phyloP scores from a whole-genome alignment of 257 asterid genomes.

The Marsdenia floribunda region DNA sequence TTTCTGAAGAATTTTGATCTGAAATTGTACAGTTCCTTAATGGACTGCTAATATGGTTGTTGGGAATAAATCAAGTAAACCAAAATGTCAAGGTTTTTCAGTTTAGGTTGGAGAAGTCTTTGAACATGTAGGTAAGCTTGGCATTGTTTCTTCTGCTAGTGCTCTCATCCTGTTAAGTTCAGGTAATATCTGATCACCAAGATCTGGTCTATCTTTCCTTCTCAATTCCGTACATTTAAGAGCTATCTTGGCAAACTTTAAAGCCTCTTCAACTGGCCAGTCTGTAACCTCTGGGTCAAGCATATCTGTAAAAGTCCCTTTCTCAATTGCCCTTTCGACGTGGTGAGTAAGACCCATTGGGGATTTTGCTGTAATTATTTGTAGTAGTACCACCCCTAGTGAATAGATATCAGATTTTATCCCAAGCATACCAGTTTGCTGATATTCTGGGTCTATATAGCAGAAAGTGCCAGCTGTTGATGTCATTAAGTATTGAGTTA shows the following conservation, averaged over 20 bases:
- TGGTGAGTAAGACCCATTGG: constrained; percentile 93
- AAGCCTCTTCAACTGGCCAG: constrained; percentile 80
- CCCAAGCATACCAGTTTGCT: constrained; percentile 91
- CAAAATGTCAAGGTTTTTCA: constrained; percentile 28
- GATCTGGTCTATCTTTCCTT: constrained; percentile 82
- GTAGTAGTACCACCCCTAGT: constrained; percentile 80
- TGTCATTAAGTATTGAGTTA: constrained; percentile 90
- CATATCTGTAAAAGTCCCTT: constrained; percentile 60
- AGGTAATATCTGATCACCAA: constrained; percentile 51
- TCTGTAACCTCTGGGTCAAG: constrained; percentile 72
- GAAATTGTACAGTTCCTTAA: background rate
- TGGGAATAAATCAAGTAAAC: constrained; percentile 14
- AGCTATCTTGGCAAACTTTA: constrained; percentile 60
- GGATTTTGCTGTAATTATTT: constrained; percentile 67
- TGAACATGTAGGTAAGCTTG: constrained; percentile 20
- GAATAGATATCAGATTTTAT: constrained; percentile 81
- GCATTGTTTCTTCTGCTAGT: constrained; percentile 61
- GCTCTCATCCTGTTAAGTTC: constrained; percentile 61
- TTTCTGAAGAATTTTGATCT: background rate
- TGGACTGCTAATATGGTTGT: background rate
- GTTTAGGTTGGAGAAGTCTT: constrained; percentile 15
- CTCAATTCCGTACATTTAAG: constrained; percentile 74
- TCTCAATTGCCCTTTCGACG: constrained; percentile 72
- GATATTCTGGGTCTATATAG: constrained; percentile 91
- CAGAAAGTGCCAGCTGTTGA: constrained; percentile 95